These are phyloP conservation scores for Hypholoma fasciculare DNA, from an alignment of 768 basidiomycete species.

Conservation along the genomic window DNA sequence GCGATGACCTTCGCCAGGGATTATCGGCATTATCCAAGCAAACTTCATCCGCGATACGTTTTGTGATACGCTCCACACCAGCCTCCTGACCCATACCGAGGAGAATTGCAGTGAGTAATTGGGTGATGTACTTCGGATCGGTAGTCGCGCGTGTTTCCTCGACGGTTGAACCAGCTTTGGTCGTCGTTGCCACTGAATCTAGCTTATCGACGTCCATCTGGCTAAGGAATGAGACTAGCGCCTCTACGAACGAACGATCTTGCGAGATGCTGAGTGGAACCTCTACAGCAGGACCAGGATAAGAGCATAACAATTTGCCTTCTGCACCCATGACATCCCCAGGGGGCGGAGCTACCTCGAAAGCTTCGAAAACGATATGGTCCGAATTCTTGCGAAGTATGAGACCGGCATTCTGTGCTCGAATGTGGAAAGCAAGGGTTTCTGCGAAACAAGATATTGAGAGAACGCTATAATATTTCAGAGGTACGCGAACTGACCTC, in stretches of 20 bases:
- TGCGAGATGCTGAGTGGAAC: slow-evolving; percentile 29
- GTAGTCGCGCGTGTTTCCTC: slow-evolving; percentile 38
- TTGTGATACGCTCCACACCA: too few species aligned
- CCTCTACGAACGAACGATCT: slow-evolving; percentile 27
- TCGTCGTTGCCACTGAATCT: slow-evolving; percentile 30
- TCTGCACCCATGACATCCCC: slow-evolving; percentile 32
- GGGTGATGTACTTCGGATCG: slow-evolving; percentile 37
- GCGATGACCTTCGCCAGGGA: too few species aligned
- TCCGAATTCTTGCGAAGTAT: slow-evolving; percentile 32
- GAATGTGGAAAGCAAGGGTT: slow-evolving; percentile 35
- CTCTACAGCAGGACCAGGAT: slow-evolving; percentile 45
- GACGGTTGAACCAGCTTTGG: slow-evolving; percentile 35
- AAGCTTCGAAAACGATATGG: slow-evolving; percentile 40
- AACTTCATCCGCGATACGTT: too few species aligned
- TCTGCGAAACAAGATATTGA: slow-evolving; percentile 25
- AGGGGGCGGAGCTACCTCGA: slow-evolving; percentile 42
- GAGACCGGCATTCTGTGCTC: slow-evolving; percentile 48
- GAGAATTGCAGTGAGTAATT: too few species aligned
- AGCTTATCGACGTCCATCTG: slow-evolving; percentile 35
- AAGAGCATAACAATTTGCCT: slow-evolving; percentile 48
- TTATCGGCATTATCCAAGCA: too few species aligned
- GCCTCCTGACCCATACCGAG: too few species aligned
- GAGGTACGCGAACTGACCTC: slow-evolving; percentile 10
- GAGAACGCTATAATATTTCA: not conserved
- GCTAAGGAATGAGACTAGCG: slow-evolving; percentile 39